These are phyloP conservation scores for Neurospora crassa DNA, from an alignment of 2,329 filamentous ascomycete species.

Conservation along the genomic window DNA sequence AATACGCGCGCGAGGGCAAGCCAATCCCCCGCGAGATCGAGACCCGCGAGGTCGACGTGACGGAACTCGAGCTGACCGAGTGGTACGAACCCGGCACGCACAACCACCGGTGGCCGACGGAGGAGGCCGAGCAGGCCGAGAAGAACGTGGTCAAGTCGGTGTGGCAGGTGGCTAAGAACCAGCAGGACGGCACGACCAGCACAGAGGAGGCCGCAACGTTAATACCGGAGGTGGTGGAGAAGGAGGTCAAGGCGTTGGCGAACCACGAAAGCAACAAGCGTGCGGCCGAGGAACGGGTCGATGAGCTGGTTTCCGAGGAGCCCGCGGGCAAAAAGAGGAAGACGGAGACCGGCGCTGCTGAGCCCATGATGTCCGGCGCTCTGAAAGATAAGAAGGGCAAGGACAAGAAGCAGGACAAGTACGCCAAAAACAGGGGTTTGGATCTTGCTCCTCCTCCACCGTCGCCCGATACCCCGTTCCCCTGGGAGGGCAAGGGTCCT, in stretches of 20 bases:
- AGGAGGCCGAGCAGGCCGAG: constrained; percentile 58
- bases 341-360: constrained; percentile 14
- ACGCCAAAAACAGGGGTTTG: constrained; percentile 37
- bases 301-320: constrained; percentile 43
- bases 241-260: constrained; percentile 44
- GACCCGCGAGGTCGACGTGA: constrained; percentile 67
- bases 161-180: constrained; percentile 51
- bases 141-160: constrained; percentile 67
- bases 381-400: constrained; percentile 39
- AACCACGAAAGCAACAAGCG: constrained; percentile 49
- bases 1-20: constrained; percentile 87
- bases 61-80: constrained; percentile 70
- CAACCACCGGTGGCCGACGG: constrained; percentile 65
- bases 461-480: constrained; percentile 37
- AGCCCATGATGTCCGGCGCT: constrained; percentile 48
- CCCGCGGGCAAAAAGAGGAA: constrained; percentile 17
- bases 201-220: constrained; percentile 31
- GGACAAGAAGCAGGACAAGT: constrained; percentile 32
- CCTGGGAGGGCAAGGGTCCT: constrained; percentile 53
- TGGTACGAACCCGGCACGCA: constrained; percentile 79
- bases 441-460: constrained; percentile 43
- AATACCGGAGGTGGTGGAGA: constrained; percentile 44
- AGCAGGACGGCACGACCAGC: constrained; percentile 25
- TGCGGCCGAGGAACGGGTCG: constrained; percentile 47
- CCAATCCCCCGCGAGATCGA: constrained; percentile 79